Evolutionary conservation across 805 yeast species (phyloP).

Genomic region (Candida silvicultrix): DNA sequence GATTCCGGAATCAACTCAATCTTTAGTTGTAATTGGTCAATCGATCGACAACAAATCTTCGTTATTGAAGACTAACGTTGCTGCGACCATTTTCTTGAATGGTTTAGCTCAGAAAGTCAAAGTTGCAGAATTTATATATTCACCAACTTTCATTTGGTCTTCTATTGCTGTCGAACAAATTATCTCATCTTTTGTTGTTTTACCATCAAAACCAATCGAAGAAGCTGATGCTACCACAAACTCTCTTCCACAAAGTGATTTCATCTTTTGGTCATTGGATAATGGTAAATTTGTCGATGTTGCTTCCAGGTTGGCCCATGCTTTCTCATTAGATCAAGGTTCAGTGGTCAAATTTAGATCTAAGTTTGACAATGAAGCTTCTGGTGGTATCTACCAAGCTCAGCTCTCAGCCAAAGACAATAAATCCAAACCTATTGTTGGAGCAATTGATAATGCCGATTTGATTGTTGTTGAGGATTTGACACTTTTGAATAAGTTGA

Average conservation of each 20-base stretch:
- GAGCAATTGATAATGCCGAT: slow-evolving; percentile 51
- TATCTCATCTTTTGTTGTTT: slow-evolving; percentile 34
- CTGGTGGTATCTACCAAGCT: slow-evolving; percentile 73
- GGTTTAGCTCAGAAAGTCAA: slow-evolving; percentile 24
- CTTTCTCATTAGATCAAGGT: slow-evolving; percentile 57
- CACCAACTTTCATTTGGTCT: slow-evolving; percentile 51
- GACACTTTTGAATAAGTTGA: slow-evolving; percentile 47
- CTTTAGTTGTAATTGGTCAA: slow-evolving; percentile 67
- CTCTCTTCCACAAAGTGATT: slow-evolving; percentile 21
- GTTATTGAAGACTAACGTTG: slow-evolving; percentile 60
- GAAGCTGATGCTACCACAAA: slow-evolving; percentile 4
- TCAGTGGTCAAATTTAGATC: slow-evolving; percentile 50
- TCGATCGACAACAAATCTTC: slow-evolving; percentile 30
- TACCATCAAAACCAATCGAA: slow-evolving; percentile 17
- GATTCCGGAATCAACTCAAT: slow-evolving; percentile 52
- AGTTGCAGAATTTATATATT: slow-evolving; percentile 47
- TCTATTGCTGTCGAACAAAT: slow-evolving; percentile 44
- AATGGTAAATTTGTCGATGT: slow-evolving; percentile 47
- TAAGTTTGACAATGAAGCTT: slow-evolving; percentile 62
- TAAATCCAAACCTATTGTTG: slow-evolving; percentile 16
- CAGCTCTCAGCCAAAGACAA: slow-evolving; percentile 34
- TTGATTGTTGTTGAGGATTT: slow-evolving; percentile 57
- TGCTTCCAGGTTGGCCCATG: slow-evolving; percentile 60
- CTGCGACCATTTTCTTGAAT: slow-evolving; percentile 58
- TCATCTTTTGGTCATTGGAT: slow-evolving; percentile 66